A percentile compares a stretch with the other conserved stretches of the same genome.
Evolutionary conservation across 2,329 filamentous ascomycete species (phyloP).

Genomic region (Coleophoma crateriformis): DNA sequence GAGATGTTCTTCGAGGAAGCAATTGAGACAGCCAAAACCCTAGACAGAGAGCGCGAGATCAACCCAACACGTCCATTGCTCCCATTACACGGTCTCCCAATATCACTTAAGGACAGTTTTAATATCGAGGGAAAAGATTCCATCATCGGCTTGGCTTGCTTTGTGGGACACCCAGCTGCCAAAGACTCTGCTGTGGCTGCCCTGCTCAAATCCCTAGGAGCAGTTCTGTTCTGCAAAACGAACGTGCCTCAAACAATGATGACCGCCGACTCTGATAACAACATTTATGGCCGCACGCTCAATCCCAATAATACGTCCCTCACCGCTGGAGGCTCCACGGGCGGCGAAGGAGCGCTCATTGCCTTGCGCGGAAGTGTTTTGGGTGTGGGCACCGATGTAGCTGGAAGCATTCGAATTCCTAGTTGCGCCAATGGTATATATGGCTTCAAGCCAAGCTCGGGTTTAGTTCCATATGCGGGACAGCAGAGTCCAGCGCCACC

Average conservation of each 20-base stretch:
- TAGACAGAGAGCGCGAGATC: conserved; percentile 35
- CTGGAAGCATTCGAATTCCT: conserved; percentile 33
- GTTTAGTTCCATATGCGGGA: conserved; percentile 5
- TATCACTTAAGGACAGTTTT: conserved; percentile 55
- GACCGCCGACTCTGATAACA: conserved; percentile 48
- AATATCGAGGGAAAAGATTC: conserved; percentile 42
- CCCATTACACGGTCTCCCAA: conserved; percentile 54
- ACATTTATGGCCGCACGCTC: conserved; percentile 52
- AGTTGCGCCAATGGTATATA: conserved; percentile 27
- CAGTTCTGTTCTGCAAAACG: conserved; percentile 62
- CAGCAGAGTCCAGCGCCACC: conserved; percentile 5
- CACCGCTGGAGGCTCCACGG: conserved; percentile 55
- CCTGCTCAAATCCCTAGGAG: conserved; percentile 52
- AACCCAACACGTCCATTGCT: conserved; percentile 37
- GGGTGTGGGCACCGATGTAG: conserved; percentile 37
- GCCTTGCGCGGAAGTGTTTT: conserved; percentile 34
- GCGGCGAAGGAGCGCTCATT: conserved; percentile 50
- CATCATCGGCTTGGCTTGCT: conserved; percentile 47
- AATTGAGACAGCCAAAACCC: conserved; percentile 31
- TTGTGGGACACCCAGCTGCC: conserved; percentile 42
- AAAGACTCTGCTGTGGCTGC: conserved; percentile 37
- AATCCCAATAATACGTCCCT: conserved; percentile 40
- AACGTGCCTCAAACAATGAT: conserved; percentile 56
- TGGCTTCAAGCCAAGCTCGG: conserved; percentile 18
- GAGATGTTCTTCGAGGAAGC: conserved; percentile 44